Percentiles rank a stretch among this genome's conserved stretches.
Evolutionary conservation across 345 rosid genomes (phyloP).

Genomic region (Melaleuca alternifolia): DNA sequence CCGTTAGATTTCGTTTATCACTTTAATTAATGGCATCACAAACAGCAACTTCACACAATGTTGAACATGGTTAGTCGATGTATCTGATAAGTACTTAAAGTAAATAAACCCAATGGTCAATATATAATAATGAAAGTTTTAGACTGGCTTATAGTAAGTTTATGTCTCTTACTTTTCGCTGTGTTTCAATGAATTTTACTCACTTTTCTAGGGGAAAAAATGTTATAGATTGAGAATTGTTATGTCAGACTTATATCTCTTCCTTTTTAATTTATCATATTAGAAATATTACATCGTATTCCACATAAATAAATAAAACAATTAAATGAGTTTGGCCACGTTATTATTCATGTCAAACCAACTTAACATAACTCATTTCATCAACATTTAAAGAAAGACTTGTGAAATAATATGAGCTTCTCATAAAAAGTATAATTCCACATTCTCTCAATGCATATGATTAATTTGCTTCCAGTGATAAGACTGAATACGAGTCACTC

Average conservation of each 20-base stretch:
- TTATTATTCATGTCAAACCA: background rate
- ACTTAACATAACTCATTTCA: background rate
- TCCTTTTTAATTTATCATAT: background rate
- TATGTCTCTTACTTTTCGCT: background rate
- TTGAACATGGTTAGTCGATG: background rate
- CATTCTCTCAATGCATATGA: background rate
- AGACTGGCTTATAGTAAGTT: background rate
- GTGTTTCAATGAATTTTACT: background rate
- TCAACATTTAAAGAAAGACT: background rate
- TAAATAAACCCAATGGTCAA: background rate
- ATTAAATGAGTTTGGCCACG: background rate
- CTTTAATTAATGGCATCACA: background rate
- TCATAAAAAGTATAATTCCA: background rate
- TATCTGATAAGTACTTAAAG: background rate
- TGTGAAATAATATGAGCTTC: background rate
- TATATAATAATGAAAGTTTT: background rate
- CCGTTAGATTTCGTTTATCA: background rate
- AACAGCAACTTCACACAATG: background rate
- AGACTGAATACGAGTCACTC: background rate
- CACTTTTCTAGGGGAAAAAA: background rate
- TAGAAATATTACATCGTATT: background rate
- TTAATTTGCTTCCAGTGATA: background rate
- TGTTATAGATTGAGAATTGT: background rate
- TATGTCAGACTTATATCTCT: background rate
- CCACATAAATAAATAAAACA: background rate